A percentile compares a stretch with the other conserved stretches of the same genome.
These are phyloP conservation scores for Podaxis sp. DNA, from an alignment of 768 basidiomycete species.

Conservation along the genomic window DNA sequence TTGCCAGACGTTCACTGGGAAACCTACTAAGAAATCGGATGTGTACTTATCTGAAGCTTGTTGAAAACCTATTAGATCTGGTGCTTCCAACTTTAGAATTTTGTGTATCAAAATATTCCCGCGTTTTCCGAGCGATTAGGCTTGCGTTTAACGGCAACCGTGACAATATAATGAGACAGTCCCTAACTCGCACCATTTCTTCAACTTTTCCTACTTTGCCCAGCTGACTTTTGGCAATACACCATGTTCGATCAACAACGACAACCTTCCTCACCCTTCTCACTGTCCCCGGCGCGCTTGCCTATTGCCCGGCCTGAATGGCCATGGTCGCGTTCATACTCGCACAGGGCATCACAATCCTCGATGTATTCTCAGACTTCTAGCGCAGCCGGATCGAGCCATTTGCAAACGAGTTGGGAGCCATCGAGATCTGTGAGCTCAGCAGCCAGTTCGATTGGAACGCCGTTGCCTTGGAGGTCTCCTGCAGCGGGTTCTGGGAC, in stretches of 20 bases:
- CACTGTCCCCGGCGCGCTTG: conserved; percentile 42
- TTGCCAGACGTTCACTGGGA: conserved; percentile 73
- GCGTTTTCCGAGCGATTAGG: not conserved
- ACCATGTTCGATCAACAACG: conserved; percentile 36
- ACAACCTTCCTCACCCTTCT: conserved; percentile 30
- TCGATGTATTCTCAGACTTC: conserved; percentile 26
- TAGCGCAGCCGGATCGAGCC: conserved; percentile 18
- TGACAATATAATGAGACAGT: conserved; percentile 4
- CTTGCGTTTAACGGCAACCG: not conserved
- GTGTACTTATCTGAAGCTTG: not conserved
- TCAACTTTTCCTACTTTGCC: not conserved
- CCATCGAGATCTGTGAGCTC: conserved; percentile 21
- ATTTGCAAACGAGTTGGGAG: conserved; percentile 26
- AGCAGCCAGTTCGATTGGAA: conserved; percentile 21
- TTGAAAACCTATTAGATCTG: not conserved
- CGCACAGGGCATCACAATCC: conserved; percentile 26
- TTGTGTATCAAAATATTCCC: not conserved
- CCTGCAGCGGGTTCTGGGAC: conserved; percentile 16
- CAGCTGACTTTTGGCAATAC: not conserved
- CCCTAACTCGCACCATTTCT: not conserved
- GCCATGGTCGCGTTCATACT: conserved; percentile 47
- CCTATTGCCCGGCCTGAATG: conserved; percentile 54
- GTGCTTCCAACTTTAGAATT: not conserved
- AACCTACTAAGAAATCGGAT: conserved; percentile 46
- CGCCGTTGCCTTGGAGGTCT: conserved; percentile 13